Evolutionary conservation across 441 rosid species (phyloP).

Genomic region (Populus hybrid): DNA sequence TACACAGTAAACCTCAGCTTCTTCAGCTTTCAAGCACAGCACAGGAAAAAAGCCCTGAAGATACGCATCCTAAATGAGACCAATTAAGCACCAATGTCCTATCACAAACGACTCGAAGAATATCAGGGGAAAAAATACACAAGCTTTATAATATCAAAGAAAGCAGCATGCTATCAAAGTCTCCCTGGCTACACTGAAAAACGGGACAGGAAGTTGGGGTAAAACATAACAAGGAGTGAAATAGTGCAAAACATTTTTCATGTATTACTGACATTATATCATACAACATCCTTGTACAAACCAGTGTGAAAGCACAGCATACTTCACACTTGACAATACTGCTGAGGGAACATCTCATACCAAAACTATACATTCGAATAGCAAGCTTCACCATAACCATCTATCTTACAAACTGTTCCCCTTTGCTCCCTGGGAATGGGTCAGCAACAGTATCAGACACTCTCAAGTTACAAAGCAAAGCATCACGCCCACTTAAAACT

Average conservation of each 20-base stretch:
- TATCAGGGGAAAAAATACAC: no score
- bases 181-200: neutral
- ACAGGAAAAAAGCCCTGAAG: neutral
- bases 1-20: neutral
- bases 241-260: neutral
- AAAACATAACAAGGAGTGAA: neutral
- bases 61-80: neutral
- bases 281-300: constrained; percentile 19
- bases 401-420: constrained; percentile 27
- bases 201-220: neutral
- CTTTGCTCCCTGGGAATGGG: constrained; percentile 33
- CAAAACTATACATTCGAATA: constrained; percentile 19
- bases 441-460: constrained; percentile 29
- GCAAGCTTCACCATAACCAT: constrained; percentile 27
- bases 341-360: constrained; percentile 23
- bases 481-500: constrained; percentile 75
- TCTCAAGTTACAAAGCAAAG: constrained; percentile 73
- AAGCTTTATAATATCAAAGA: neutral
- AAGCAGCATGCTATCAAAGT: neutral
- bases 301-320: neutral
- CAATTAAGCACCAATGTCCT: neutral
- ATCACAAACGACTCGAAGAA: neutral
- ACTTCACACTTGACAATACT: constrained; percentile 11
- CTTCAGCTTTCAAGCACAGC: neutral
- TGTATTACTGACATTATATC: constrained; percentile 12